phyloP scores from a whole-genome alignment of 2,329 filamentous ascomycete species.

The Colletotrichum phormii region DNA sequence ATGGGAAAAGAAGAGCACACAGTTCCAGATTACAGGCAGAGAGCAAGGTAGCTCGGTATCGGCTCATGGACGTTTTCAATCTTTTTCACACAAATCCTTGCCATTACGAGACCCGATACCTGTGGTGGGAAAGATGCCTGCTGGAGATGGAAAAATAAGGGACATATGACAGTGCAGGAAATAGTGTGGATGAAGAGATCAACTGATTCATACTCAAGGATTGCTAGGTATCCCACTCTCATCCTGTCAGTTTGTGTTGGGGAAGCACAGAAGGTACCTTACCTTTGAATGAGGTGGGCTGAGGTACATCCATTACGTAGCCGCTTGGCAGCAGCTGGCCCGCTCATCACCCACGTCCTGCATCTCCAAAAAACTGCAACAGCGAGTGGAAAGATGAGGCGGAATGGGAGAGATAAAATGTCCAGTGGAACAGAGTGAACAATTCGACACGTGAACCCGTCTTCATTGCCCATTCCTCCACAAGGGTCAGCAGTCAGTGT shows the following conservation, averaged over 20 bases:
- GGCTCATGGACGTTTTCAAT: constrained; percentile 26
- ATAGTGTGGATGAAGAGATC: neutral
- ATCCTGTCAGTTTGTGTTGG: constrained; percentile 9
- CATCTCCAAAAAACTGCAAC: neutral
- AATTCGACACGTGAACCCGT: constrained; percentile 31
- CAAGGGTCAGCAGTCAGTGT: constrained; percentile 35
- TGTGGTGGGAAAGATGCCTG: neutral
- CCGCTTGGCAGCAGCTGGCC: constrained; percentile 32
- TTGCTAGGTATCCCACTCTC: neutral
- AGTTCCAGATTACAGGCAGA: neutral
- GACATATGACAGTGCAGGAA: neutral
- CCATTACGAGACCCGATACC: neutral
- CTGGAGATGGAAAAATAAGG: neutral
- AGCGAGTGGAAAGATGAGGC: neutral
- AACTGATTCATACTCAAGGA: neutral
- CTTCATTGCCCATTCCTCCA: constrained; percentile 28
- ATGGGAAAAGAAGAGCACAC: constrained; percentile 24
- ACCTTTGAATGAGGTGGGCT: constrained; percentile 22
- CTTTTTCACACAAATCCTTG: constrained; percentile 11
- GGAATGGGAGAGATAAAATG: neutral
- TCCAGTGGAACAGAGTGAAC: constrained; percentile 4
- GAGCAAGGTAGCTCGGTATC: constrained; percentile 25
- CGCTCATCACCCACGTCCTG: neutral
- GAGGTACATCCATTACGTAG: constrained; percentile 29
- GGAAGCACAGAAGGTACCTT: neutral